Base-by-base conservation (phyloP, 805 yeast species). In the Maudiozyma turicensis region DNA sequence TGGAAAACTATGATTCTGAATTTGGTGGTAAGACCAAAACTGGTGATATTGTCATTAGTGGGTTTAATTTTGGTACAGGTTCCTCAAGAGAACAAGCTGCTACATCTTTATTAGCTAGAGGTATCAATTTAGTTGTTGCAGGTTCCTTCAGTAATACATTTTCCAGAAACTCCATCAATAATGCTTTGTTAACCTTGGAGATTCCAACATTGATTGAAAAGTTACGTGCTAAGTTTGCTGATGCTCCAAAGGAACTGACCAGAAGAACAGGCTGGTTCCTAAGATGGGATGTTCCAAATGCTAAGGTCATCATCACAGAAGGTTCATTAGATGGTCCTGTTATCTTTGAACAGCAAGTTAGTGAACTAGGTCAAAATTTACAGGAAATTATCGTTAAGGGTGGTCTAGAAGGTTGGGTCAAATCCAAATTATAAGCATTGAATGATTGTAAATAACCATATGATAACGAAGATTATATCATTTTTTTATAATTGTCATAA, bases 71-170 rank as follows among this genome's bases (percentile, higher is more conserved):
- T 65, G 99, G 99, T 58, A 93, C 99, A 9, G 99, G 99, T 44
- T 90, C 97, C 8, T 88, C 96, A 29, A 82, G 99, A 71, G 99
- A 93, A 67, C 99, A 93, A 72, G 99, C 99, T 3, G 99, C 99
- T 34, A 93, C 99, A n/a, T 90, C 95, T 26, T 84, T 93, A 51
- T 75, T 93, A 56, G 98, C 99, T 40, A 80, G 95, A 61, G 98
- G 89, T 55, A 88, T 93, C 77, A 80, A 81, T 57, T 73, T 93
- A 56, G 95, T 93, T 26, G 96, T 95, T 51, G 86, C 96, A 11
- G 99, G 99, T 34, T 91, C 98, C 1, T 93, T 93, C 64, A 96
- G 97, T 61, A 95, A 93, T 73, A 93, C 91, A 59, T 93, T 93
- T 71, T 84, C 90, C 49, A 80, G 99, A 72, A 93, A 93, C 74